A percentile compares a stretch with the other conserved stretches of the same genome.
Evolutionary conservation across 495 filamentous ascomycete species (phyloP).

Genomic region (Barbatosphaeria neglecta): DNA sequence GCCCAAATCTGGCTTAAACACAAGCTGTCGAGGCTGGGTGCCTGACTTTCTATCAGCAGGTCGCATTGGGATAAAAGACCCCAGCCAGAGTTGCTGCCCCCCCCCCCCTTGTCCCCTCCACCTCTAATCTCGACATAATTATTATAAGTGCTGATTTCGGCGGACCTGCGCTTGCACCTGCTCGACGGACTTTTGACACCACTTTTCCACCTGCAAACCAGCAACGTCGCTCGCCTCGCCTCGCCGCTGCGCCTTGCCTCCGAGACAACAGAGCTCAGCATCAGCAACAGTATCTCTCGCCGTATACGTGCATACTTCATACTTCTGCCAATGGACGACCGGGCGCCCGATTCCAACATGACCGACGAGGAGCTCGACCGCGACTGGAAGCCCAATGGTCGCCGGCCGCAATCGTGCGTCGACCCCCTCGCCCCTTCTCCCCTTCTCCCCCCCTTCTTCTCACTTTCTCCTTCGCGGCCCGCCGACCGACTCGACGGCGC

Average conservation of each 20-base stretch:
- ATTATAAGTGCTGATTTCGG: neutral
- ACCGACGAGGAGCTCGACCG: constrained; percentile 55
- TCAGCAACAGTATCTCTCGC: too few relatives aligned
- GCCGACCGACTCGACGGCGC: neutral
- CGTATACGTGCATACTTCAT: neutral
- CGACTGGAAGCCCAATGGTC: constrained; percentile 65
- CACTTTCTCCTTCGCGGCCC: neutral
- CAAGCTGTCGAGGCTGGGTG: neutral
- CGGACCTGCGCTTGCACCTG: neutral
- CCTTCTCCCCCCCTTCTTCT: too few relatives aligned
- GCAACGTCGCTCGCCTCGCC: neutral
- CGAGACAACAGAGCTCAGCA: too few relatives aligned
- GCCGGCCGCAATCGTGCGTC: constrained; percentile 73
- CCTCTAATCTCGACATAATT: neutral
- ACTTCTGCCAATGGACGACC: neutral
- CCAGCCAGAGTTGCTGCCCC: neutral
- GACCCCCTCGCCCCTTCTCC: too few relatives aligned
- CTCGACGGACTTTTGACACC: neutral
- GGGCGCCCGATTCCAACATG: constrained; percentile 9
- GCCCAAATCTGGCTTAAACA: too few relatives aligned
- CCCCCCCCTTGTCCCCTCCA: neutral
- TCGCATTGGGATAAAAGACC: neutral
- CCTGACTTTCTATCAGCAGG: neutral
- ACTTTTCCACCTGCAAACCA: neutral
- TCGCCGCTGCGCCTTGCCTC: too few relatives aligned